phyloP scores from a whole-genome alignment of 192 early-diverging fungal species.

The Coemansia sp. region DNA sequence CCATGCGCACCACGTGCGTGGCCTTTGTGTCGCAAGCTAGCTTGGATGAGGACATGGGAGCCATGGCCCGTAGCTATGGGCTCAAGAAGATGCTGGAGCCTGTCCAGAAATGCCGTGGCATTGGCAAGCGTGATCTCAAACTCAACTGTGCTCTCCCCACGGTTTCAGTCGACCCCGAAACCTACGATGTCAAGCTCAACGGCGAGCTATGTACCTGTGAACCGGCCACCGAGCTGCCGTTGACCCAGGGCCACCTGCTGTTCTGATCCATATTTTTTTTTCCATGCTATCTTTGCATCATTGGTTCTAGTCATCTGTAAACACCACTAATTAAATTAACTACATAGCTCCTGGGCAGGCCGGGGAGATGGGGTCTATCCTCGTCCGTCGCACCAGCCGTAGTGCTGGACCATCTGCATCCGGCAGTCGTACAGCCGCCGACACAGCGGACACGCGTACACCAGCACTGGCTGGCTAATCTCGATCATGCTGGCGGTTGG shows the following conservation, averaged over 20 bases:
- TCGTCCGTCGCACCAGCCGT: background rate
- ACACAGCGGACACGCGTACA: background rate
- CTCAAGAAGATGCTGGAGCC: slow-evolving; percentile 63
- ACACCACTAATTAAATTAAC: too few relatives aligned
- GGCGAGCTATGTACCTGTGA: slow-evolving; percentile 61
- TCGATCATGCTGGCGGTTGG: too few relatives aligned
- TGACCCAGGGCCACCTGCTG: slow-evolving; percentile 56
- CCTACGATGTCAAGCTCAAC: slow-evolving; percentile 79
- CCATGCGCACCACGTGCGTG: slow-evolving; percentile 55
- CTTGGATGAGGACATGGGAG: slow-evolving; percentile 49
- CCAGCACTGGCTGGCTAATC: background rate
- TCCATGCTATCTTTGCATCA: too few relatives aligned
- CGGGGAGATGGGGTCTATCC: background rate
- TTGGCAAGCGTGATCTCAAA: slow-evolving; percentile 84
- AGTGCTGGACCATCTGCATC: background rate
- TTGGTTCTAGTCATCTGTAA: too few relatives aligned
- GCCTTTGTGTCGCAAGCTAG: slow-evolving; percentile 81
- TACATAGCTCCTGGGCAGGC: background rate
- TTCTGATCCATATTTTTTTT: slow-evolving; percentile 15
- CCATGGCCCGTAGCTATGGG: slow-evolving; percentile 50
- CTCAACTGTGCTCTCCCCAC: slow-evolving; percentile 72
- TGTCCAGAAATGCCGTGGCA: slow-evolving; percentile 68
- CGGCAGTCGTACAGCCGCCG: background rate
- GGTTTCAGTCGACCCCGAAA: slow-evolving; percentile 86
- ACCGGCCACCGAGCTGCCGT: slow-evolving; percentile 64